These are phyloP conservation scores for Mycotypha africana DNA, from an alignment of 371 early-diverging fungal species.

Conservation along the genomic window DNA sequence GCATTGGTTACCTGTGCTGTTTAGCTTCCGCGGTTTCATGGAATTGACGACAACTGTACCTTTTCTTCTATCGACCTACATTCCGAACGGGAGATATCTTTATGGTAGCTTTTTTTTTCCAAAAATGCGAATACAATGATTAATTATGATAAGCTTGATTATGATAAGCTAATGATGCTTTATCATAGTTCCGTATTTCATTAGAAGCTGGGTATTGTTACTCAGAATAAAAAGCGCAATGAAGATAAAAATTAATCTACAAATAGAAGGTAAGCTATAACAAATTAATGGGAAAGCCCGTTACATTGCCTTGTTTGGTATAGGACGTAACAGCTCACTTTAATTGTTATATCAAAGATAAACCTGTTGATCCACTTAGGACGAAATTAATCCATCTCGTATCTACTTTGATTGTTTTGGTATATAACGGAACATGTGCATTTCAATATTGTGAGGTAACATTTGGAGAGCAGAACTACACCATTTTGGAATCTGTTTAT, in stretches of 20 bases:
- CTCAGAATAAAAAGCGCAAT: constrained; percentile 54
- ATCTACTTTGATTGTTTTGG: constrained; percentile 49
- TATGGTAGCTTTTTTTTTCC: constrained; percentile 36
- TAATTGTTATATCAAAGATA: constrained; percentile 16
- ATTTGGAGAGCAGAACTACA: constrained; percentile 43
- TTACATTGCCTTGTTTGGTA: not conserved
- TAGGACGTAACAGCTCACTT: not conserved
- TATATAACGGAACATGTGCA: constrained; percentile 65
- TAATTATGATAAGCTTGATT: not conserved
- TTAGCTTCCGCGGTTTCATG: constrained; percentile 45
- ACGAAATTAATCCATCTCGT: constrained; percentile 58
- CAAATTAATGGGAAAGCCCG: not conserved
- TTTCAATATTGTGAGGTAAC: constrained; percentile 66
- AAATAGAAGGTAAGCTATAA: constrained; percentile 31
- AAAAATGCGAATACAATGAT: too few relatives aligned
- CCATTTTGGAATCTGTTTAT: constrained; percentile 51
- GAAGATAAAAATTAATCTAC: constrained; percentile 50
- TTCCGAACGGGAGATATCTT: constrained; percentile 46
- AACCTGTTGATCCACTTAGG: constrained; percentile 50
- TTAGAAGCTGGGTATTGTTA: constrained; percentile 54
- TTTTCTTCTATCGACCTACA: constrained; percentile 44
- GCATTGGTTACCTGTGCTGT: constrained; percentile 27
- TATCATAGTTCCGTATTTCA: constrained; percentile 53
- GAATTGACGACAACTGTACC: constrained; percentile 53
- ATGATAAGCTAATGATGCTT: not conserved